These are phyloP conservation scores for Clonostachys sp. DNA, from an alignment of 2,329 filamentous ascomycete species.

Conservation along the genomic window DNA sequence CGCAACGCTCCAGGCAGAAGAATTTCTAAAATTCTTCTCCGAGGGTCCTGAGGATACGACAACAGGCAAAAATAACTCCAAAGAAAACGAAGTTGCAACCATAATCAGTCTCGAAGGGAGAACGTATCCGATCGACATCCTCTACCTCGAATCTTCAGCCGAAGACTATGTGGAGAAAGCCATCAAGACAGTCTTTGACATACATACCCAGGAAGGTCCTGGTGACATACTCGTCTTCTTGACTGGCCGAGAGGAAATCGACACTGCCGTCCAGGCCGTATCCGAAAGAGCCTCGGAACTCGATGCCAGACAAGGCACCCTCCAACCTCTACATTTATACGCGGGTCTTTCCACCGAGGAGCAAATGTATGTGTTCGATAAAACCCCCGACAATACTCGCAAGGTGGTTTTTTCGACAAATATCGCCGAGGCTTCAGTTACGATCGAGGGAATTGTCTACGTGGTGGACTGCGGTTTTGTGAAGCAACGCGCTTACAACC, in stretches of 20 bases:
- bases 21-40: conserved; percentile 76
- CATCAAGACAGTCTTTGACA: conserved; percentile 79
- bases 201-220: conserved; percentile 73
- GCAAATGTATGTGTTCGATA: conserved; percentile 93
- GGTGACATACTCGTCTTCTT: conserved; percentile 91
- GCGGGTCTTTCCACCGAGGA: conserved; percentile 86
- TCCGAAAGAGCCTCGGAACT: conserved; percentile 66
- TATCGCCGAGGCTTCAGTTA: conserved; percentile 93
- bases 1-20: conserved; percentile 86
- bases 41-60: conserved; percentile 28
- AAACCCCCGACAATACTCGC: conserved; percentile 72
- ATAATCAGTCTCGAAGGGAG: conserved; percentile 86
- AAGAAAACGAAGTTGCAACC: conserved; percentile 14
- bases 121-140: conserved; percentile 81
- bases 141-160: conserved; percentile 72
- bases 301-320: conserved; percentile 18
- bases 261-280: conserved; percentile 73
- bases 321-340: conserved; percentile 67
- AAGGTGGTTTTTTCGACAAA: conserved; percentile 95
- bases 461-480: conserved; percentile 90
- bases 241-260: conserved; percentile 91
- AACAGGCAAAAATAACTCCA: conserved; percentile 10
- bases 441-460: conserved; percentile 86
- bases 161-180: conserved; percentile 86
- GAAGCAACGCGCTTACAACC: conserved; percentile 83